Evolutionary conservation across 768 basidiomycete genomes (phyloP).

Genomic region (Collybia nuda): DNA sequence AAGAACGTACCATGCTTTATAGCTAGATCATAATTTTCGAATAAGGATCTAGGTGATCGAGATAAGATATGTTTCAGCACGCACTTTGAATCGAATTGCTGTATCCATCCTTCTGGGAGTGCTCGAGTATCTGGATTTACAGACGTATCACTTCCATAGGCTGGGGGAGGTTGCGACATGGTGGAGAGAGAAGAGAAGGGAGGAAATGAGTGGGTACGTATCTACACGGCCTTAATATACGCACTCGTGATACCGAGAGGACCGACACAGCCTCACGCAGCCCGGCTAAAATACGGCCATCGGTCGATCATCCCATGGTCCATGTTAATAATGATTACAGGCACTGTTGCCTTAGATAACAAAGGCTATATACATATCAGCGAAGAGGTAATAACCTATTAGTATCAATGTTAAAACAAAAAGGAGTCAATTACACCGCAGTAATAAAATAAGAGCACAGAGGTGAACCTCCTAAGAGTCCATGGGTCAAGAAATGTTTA

Average conservation of each 20-base stretch:
- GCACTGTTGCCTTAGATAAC: not conserved
- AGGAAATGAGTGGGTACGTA: constrained; percentile 6
- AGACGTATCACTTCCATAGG: constrained; percentile 19
- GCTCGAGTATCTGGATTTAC: constrained; percentile 57
- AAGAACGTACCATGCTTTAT: constrained; percentile 59
- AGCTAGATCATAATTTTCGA: constrained; percentile 51
- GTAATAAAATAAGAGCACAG: not conserved
- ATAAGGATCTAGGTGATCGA: constrained; percentile 30
- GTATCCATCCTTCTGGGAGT: constrained; percentile 68
- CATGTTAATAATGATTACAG: not conserved
- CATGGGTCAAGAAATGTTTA: not conserved
- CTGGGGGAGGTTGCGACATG: constrained; percentile 47
- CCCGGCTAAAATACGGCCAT: not conserved
- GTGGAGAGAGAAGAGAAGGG: constrained; percentile 12
- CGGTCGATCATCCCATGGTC: not conserved
- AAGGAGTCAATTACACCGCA: not conserved
- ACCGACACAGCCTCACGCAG: constrained; percentile 10
- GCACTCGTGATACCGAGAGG: constrained; percentile 1
- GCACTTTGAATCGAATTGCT: constrained; percentile 68
- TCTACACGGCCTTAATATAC: not conserved
- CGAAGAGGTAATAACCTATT: not conserved
- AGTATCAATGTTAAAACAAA: not conserved
- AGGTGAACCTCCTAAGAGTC: too few relatives aligned
- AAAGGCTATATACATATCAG: not conserved
- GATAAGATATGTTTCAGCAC: constrained; percentile 28